A percentile compares a stretch with the other conserved stretches of the same genome.
Conservation (phyloP, 164 flowering plant species). For the Pachysandra terminalis region DNA sequence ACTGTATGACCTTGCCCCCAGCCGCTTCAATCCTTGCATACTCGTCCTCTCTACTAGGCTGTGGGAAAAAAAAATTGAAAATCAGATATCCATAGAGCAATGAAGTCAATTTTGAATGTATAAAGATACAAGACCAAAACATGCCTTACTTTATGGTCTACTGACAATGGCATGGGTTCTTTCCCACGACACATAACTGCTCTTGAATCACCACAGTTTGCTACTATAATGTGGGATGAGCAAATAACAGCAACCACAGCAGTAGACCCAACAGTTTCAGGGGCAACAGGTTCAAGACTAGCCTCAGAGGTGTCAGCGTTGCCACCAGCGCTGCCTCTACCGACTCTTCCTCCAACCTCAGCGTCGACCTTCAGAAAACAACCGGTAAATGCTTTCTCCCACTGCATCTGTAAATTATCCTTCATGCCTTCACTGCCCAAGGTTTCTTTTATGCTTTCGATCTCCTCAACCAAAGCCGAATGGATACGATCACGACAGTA, state of each 20-base stretch:
- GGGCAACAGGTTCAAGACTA: constrained; percentile 41
- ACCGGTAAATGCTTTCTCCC: constrained; percentile 52
- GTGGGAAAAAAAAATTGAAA: constrained; percentile 10
- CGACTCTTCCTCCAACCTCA: constrained; percentile 49
- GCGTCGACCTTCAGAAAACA: constrained; percentile 65
- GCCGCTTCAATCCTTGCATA: constrained; percentile 81
- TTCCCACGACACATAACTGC: constrained; percentile 93
- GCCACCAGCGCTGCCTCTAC: constrained; percentile 9
- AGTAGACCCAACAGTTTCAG: constrained; percentile 94
- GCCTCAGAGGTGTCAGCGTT: constrained; percentile 14
- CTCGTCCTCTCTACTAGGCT: constrained; percentile 95
- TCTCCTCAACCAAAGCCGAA: constrained; percentile 61
- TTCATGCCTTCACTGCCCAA: constrained; percentile 15
- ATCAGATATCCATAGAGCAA: neutral
- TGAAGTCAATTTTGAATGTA: neutral
- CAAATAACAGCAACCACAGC: constrained; percentile 79
- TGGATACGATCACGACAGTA: constrained; percentile 42
- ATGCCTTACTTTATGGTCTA: constrained; percentile 80
- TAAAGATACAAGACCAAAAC: constrained; percentile 4
- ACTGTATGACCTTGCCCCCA: constrained; percentile 87
- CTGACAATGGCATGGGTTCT: constrained; percentile 65
- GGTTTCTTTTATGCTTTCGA: constrained; percentile 29
- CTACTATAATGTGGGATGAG: constrained; percentile 80
- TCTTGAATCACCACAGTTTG: constrained; percentile 95
- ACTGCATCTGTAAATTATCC: constrained; percentile 33